Evolutionary conservation across 2,329 filamentous ascomycete species (phyloP).

Genomic region (Nemania diffusa): DNA sequence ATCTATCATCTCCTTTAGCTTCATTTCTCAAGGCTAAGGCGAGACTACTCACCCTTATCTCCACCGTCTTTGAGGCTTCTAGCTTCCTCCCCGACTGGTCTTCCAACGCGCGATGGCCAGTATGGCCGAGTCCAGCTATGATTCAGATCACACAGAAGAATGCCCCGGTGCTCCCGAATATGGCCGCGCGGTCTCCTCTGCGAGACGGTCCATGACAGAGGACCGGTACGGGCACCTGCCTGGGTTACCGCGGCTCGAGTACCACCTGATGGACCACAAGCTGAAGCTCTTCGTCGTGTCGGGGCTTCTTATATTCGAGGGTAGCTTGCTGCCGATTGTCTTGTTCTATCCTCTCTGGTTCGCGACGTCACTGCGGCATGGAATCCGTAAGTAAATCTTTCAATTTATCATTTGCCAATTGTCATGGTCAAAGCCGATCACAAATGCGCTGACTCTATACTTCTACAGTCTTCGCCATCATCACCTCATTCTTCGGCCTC

Average conservation of each 20-base stretch:
- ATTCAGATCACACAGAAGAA: slow-evolving; percentile 19
- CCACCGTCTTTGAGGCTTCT: not conserved
- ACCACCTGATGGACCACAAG: slow-evolving; percentile 52
- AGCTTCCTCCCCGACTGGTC: not conserved
- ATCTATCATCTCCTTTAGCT: not conserved
- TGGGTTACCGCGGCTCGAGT: slow-evolving; percentile 50
- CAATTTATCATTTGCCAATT: not conserved
- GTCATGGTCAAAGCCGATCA: not conserved
- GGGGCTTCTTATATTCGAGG: slow-evolving; percentile 60
- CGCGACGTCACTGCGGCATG: slow-evolving; percentile 49
- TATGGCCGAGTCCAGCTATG: slow-evolving; percentile 29
- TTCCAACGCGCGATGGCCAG: slow-evolving; percentile 15
- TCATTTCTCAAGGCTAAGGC: not conserved
- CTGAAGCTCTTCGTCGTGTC: slow-evolving; percentile 59
- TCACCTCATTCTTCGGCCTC: slow-evolving; percentile 65
- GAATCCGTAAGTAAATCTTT: slow-evolving; percentile 49
- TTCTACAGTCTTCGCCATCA: slow-evolving; percentile 59
- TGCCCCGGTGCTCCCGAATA: slow-evolving; percentile 29
- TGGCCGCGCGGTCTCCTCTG: slow-evolving; percentile 23
- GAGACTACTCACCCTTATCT: not conserved
- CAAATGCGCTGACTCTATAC: slow-evolving; percentile 6
- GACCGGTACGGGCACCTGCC: slow-evolving; percentile 39
- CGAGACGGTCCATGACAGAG: slow-evolving; percentile 31
- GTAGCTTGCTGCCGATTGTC: slow-evolving; percentile 60
- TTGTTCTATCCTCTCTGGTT: slow-evolving; percentile 63